Conservation (phyloP, 306 rosid species). For the Prinsepia uniflora region DNA sequence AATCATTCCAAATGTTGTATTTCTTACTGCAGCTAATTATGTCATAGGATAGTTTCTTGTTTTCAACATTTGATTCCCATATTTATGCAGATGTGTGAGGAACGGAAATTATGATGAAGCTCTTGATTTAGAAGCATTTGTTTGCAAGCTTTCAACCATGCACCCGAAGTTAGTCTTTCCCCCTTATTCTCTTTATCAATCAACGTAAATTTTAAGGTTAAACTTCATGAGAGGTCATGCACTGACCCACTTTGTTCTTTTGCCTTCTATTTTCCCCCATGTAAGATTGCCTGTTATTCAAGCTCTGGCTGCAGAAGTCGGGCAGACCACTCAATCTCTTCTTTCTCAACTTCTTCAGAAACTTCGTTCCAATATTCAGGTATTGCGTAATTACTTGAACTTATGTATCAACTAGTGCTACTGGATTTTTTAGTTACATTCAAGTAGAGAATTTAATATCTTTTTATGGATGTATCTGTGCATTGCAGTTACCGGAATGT, state of each 20-base stretch:
- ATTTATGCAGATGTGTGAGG: constrained; percentile 72
- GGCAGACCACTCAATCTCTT: constrained; percentile 89
- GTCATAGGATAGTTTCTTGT: background rate
- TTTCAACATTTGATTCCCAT: constrained; percentile 19
- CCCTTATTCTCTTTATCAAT: constrained; percentile 13
- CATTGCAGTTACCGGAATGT: constrained; percentile 84
- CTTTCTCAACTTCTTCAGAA: constrained; percentile 95
- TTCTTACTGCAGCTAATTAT: background rate
- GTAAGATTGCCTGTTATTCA: constrained; percentile 76
- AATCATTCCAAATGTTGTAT: background rate
- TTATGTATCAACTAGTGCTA: constrained; percentile 4
- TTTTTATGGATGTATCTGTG: constrained; percentile 20
- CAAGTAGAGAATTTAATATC: constrained; percentile 6
- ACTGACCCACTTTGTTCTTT: constrained; percentile 13
- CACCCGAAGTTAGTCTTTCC: constrained; percentile 72
- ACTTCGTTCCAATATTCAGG: constrained; percentile 99
- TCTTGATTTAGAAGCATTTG: constrained; percentile 93
- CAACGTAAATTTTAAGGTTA: constrained; percentile 7
- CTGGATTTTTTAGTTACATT: constrained; percentile 17
- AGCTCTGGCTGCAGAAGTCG: constrained; percentile 83
- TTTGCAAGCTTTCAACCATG: constrained; percentile 87
- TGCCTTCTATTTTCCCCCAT: constrained; percentile 10
- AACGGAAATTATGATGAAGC: constrained; percentile 99
- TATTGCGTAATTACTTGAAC: constrained; percentile 21
- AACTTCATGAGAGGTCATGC: constrained; percentile 13